Evolutionary conservation across 192 early-diverging fungal genomes (phyloP), one percentile per base, ranked within the genome.

Genomic region (Dimargaris verticillata): DNA sequence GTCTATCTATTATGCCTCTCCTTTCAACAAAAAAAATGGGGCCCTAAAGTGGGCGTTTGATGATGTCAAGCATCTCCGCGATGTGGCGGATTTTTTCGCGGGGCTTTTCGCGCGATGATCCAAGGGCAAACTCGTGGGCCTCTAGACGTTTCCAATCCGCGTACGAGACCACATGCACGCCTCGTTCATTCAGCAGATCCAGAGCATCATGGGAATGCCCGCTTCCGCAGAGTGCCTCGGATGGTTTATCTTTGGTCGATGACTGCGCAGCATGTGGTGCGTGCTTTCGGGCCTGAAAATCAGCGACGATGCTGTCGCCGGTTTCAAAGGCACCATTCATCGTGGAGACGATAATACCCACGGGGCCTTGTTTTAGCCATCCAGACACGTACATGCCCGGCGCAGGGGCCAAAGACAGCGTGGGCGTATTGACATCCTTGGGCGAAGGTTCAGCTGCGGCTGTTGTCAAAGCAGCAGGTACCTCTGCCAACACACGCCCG

Each of bases 321-420:
- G 95, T 98, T 61, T 94, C 88, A 63, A 89, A 84, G 0, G 91
- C 91, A 62, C 94, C 90, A 44, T 81, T 80, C 89, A 98, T 93
- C 6, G 95, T 98, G 0, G 91, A 75, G 1, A 91, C 92, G 66
- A 98, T 92, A 12, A 93, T 92, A 3, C 93, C 95, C 2, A 80
- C 80, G 24, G 95, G 90, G 0, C 95, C 95, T 25, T 87, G 82
- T 66, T 96, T 98, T n/a, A 94, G 64, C 95, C 95, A 98, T 6
- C 93, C 93, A 1, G 92, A 66, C 0, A 83, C 87, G 65, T 98
- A 98, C 28, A 98, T 61, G 0, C 90, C 86, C 15, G 83, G 80
- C 6, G 67, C 50, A 12, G 33, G 33, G 2, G 33, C 33, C 33
- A 38, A 38, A n/a, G n/a, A n/a, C n/a, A n/a, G n/a, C n/a, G n/a